Conservation (phyloP, 148 eudicot genomes). For the Amaranthus hypochondriacus region DNA sequence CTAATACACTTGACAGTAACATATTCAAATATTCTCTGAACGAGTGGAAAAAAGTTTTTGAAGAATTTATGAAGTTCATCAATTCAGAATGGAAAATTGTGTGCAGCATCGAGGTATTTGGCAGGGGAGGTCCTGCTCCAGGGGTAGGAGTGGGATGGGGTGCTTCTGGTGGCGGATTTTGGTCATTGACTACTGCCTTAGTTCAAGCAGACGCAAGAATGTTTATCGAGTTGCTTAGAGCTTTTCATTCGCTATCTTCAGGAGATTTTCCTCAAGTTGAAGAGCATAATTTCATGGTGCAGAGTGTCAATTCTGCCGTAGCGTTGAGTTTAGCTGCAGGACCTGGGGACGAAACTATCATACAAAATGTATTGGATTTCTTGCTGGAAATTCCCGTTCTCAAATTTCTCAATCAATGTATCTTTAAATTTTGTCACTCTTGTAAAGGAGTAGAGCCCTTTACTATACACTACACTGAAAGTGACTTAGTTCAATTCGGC, state of each 20-base stretch:
- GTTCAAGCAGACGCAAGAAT: conserved; percentile 64
- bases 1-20: conserved; percentile 47
- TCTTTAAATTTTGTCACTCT: conserved; percentile 36
- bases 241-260: conserved; percentile 26
- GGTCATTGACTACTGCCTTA: conserved; percentile 55
- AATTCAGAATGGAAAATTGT: conserved; percentile 42
- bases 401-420: conserved; percentile 48
- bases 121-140: conserved; percentile 96
- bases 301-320: conserved; percentile 50
- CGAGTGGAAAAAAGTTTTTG: conserved; percentile 41
- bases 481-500: conserved; percentile 48
- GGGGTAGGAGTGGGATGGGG: conserved; percentile 98
- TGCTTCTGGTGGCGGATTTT: conserved; percentile 72
- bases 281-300: conserved; percentile 34
- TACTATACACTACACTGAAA: conserved; percentile 45
- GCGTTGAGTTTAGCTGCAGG: conserved; percentile 46
- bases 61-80: conserved; percentile 40
- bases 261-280: conserved; percentile 24
- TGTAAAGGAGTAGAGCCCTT: conserved; percentile 26
- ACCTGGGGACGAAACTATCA: conserved; percentile 45
- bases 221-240: conserved; percentile 47
- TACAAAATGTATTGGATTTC: conserved; percentile 50
- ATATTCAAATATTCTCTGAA: conserved; percentile 41
- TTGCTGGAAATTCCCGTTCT: conserved; percentile 54
- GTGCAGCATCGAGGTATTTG: conserved; percentile 59